Evolutionary conservation across 495 filamentous ascomycete genomes (phyloP).

Genomic region (Neurospora hispaniola): DNA sequence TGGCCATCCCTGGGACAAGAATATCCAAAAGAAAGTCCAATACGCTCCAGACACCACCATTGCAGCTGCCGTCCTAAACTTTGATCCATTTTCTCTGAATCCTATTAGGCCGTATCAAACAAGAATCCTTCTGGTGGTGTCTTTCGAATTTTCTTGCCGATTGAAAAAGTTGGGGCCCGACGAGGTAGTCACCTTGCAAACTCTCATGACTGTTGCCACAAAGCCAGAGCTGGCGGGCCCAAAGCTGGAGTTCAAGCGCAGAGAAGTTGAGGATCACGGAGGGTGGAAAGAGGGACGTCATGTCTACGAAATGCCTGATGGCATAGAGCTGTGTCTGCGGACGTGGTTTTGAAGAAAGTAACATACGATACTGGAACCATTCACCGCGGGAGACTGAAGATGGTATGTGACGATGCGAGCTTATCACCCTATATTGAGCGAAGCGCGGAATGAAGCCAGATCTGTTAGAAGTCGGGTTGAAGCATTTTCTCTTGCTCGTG

Average conservation of each 20-base stretch:
- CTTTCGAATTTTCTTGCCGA: background rate
- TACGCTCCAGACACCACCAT: background rate
- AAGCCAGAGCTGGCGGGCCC: background rate
- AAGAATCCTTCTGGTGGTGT: background rate
- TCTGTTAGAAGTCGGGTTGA: background rate
- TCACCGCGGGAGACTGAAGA: background rate
- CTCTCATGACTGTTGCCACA: background rate
- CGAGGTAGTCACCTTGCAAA: background rate
- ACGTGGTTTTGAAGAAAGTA: background rate
- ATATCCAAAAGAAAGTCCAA: background rate
- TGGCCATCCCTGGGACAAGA: background rate
- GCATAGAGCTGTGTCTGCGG: background rate
- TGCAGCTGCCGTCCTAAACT: background rate
- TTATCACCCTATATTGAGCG: background rate
- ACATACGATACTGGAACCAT: background rate
- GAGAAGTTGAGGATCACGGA: rapidly evolving
- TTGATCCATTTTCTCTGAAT: background rate
- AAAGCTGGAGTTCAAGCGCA: rapidly evolving
- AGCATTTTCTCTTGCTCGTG: constrained; percentile 1
- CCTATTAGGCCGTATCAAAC: background rate
- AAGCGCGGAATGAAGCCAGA: background rate
- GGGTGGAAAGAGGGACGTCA: background rate
- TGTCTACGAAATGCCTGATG: background rate
- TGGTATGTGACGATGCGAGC: background rate
- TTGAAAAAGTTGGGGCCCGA: background rate